Evolutionary conservation across 148 eudicot species (phyloP), one percentile per base, ranked within the genome.

Genomic region (Silene latifolia): DNA sequence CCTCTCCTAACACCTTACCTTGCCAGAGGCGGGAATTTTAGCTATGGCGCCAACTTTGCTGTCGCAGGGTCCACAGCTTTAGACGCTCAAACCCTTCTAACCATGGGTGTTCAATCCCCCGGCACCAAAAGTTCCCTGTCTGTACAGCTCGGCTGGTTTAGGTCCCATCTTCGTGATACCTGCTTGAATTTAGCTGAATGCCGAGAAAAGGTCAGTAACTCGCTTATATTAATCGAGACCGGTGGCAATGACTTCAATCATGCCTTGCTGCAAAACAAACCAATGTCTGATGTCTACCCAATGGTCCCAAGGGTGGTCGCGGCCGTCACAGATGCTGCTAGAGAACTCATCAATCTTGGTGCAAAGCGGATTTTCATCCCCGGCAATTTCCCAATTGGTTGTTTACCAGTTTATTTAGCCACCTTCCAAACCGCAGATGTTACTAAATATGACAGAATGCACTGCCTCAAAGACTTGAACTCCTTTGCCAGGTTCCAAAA

Each of bases 211-310:
- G 63, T 81, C 17, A 3, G 59, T 27, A 75, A 70, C 3, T 74
- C 86, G 1, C 63, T 86, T 23, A 56, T 86, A 62, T 18, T 86
- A 5, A 57, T 79, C 46, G 88, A 81, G 48, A 69, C 73, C 0
- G 86, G 88, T 51, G 85, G 86, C 15, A 86, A 83, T 51, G 86
- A 86, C 74, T 74, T 63, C 60, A 79, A 81, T 42, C n/a, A 59
- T 57, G 79, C 82, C n/a, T 51, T 76, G 18, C 63, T 66, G 4
- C 70, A 78, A 32, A 78, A 82, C 7, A 75, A 58, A 67, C 65
- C 71, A 4, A 15, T 63, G 12, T 56, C 81, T 59, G 78, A 72
- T 12, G 48, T 76, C 11, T 57, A 66, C 27, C 19, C 48, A 6
- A 54, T 86, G 67, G 82, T 78, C 7, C 80, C 84, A n/a, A 23